Percentiles rank a stretch among this genome's conserved stretches.
These are phyloP conservation scores for Tarenaya hassleriana DNA, from an alignment of 345 rosid species.

Conservation along the genomic window DNA sequence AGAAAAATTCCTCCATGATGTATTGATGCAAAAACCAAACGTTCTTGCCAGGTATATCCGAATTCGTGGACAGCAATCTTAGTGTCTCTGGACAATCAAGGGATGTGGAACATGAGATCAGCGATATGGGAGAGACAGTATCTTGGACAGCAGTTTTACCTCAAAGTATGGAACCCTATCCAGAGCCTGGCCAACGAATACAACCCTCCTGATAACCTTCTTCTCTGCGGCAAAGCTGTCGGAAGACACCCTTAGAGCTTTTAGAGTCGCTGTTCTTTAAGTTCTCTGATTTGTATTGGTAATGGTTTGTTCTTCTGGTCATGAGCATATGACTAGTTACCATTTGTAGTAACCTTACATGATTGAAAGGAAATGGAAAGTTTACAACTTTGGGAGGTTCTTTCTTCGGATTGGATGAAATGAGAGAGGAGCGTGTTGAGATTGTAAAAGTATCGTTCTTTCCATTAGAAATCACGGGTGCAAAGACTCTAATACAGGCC, in stretches of 20 bases:
- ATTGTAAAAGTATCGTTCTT: no score
- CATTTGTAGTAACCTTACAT: no score
- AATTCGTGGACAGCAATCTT: constrained; percentile 73
- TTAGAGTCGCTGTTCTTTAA: background rate
- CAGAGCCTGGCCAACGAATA: constrained; percentile 66
- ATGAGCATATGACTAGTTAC: constrained; percentile 43
- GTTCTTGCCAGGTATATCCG: constrained; percentile 95
- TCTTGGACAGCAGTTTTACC: constrained; percentile 81
- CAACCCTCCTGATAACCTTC: constrained; percentile 60
- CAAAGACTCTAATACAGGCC: no score
- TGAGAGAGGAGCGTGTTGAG: no score
- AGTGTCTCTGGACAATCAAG: constrained; percentile 85
- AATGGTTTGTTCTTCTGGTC: constrained; percentile 32
- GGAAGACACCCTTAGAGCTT: constrained; percentile 39
- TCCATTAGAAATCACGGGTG: no score
- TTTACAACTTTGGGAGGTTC: no score
- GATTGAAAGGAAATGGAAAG: no score
- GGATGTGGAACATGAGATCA: constrained; percentile 97
- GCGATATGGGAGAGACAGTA: constrained; percentile 85
- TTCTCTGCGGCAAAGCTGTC: constrained; percentile 75
- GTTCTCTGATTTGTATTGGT: no score
- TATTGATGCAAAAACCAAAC: no score
- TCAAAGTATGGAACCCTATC: constrained; percentile 59
- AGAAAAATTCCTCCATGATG: background rate
- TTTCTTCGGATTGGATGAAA: no score